Evolutionary conservation across 176 grass and related monocot species (phyloP), one percentile per base, ranked within the genome.

Genomic region (Eleusine coracana): DNA sequence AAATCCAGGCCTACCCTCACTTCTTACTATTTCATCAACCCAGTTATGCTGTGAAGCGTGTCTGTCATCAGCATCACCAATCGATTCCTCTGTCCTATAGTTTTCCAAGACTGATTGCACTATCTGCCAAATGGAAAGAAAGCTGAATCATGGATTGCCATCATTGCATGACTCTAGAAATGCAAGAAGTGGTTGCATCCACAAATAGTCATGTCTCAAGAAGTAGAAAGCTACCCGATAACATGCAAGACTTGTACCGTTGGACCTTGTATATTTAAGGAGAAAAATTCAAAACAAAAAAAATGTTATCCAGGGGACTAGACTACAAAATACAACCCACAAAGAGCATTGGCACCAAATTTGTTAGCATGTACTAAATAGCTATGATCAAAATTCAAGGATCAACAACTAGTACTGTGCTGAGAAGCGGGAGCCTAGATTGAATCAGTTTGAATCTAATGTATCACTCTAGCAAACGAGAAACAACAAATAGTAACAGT

Each of bases 1-100:
- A 80, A 91, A 66, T 37, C 89, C 92, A 83, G 85, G 80, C 92
- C 93, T 87, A 21, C 90, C 87, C 75, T 99, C 96, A 63, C 80
- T 78, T 58, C 96, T 91, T 71, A 91, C 87, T 90, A 99, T 92
- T 91, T 99, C 96, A 90, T 96, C 87, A 92, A 99, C 96, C 96
- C 96, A 99, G 17, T 99, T 99, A 90, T 99, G 96, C 27, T 92
- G 93, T 0, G 89, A 65, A 46, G 85, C 87, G 76, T 75, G 75
- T 87, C 87, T 96, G 31, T 85, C 91, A 85, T 81, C 87, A 61
- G 85, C 83, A 20, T 49, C 88, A 75, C 81, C 84, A 76, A 31
- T 62, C 78, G 75, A 29, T 66, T 90, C 91, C 39, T 88, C 80
- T 58, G 27, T 52, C 72, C 80, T 92, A 72, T 99, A 94, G 71